Evolutionary conservation across 2,329 filamentous ascomycete genomes (phyloP).

Genomic region (Daldinia sp.): DNA sequence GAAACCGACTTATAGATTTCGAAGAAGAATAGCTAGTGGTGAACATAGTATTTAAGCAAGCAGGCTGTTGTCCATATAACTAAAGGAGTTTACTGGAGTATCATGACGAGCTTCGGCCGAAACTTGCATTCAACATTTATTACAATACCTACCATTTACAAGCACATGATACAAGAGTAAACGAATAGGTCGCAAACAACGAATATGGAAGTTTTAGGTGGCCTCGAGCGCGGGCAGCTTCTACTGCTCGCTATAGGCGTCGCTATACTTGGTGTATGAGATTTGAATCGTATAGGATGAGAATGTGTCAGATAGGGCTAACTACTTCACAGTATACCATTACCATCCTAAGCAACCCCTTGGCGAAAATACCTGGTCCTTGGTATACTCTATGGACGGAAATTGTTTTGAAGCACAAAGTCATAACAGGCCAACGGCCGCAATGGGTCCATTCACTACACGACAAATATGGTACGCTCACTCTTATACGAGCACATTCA

Average conservation of each 20-base stretch:
- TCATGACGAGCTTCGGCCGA: background rate
- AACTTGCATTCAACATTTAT: background rate
- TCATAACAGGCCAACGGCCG: constrained; percentile 25
- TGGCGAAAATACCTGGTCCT: constrained; percentile 38
- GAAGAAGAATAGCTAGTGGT: background rate
- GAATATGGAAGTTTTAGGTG: constrained; percentile 15
- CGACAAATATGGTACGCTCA: constrained; percentile 38
- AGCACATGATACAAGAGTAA: background rate
- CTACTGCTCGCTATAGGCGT: constrained; percentile 3
- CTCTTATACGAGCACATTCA: background rate
- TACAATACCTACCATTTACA: background rate
- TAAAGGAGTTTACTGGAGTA: background rate
- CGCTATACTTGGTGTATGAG: constrained; percentile 21
- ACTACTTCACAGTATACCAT: constrained; percentile 20
- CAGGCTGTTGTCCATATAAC: background rate
- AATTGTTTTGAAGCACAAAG: constrained; percentile 25
- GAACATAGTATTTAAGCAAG: background rate
- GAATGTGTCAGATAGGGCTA: constrained; percentile 1
- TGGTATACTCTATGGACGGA: constrained; percentile 42
- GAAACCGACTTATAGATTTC: background rate
- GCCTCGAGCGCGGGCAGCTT: constrained; percentile 10
- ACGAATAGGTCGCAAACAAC: background rate
- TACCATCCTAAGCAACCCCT: constrained; percentile 29
- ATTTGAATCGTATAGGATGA: background rate
- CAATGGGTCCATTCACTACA: constrained; percentile 40